A percentile compares a stretch with the other conserved stretches of the same genome.
These are phyloP conservation scores for Neopestalotiopsis sp. DNA, from an alignment of 2,329 filamentous ascomycete species.

Conservation along the genomic window DNA sequence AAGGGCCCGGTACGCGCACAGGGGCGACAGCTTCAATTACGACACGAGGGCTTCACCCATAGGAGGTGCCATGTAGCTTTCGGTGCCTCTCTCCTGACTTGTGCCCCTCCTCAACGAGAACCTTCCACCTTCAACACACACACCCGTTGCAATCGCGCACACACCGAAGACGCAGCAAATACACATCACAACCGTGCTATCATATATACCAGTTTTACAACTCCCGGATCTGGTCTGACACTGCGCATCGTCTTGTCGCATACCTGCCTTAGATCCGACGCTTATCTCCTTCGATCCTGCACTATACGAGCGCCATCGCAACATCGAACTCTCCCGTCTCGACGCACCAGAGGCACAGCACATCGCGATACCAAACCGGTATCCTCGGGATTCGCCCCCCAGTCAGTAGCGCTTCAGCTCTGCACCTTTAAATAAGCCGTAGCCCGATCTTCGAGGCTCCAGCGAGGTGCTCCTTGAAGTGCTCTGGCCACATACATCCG, in stretches of 20 bases:
- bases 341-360: not conserved
- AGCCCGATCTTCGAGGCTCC: conserved; percentile 72
- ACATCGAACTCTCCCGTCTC: not conserved
- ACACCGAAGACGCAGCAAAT: not conserved
- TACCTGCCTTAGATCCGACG: conserved; percentile 17
- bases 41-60: conserved; percentile 13
- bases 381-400: conserved; percentile 17
- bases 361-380: conserved; percentile 16
- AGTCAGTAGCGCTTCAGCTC: conserved; percentile 39
- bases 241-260: conserved; percentile 1
- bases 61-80: not conserved
- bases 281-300: conserved; percentile 19
- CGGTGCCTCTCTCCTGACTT: not conserved
- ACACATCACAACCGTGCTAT: not conserved
- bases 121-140: not conserved
- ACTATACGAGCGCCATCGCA: not conserved
- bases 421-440: conserved; percentile 92
- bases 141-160: not conserved
- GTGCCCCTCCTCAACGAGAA: not conserved
- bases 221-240: not conserved
- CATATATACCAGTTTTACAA: not conserved
- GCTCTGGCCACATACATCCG: conserved; percentile 44
- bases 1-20: conserved; percentile 16
- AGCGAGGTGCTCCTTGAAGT: conserved; percentile 80
- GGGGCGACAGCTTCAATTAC: conserved; percentile 19